Conservation (phyloP, 352 stramenopile genomes). For the Peronospora tabacina region DNA sequence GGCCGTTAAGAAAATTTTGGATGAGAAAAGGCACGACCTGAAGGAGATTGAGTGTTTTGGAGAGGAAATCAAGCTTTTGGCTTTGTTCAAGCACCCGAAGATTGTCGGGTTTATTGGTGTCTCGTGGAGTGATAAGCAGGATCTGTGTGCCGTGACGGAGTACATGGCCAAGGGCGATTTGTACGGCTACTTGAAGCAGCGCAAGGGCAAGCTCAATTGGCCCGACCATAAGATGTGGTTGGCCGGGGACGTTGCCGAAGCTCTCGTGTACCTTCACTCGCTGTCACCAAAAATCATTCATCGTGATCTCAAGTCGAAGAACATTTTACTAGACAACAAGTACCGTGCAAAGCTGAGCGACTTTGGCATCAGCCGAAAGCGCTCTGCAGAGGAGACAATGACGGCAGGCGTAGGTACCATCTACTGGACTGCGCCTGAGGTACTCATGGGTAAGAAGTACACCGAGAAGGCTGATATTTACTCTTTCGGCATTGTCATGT, state of each 20-base stretch:
- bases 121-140: slow-evolving; percentile 41
- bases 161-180: slow-evolving; percentile 49
- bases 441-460: slow-evolving; percentile 75
- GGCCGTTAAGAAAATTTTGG: slow-evolving; percentile 75
- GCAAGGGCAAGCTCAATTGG: slow-evolving; percentile 26
- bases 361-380: slow-evolving; percentile 68
- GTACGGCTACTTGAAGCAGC: slow-evolving; percentile 28
- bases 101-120: slow-evolving; percentile 45
- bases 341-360: slow-evolving; percentile 59
- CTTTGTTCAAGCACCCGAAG: slow-evolving; percentile 41
- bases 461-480: slow-evolving; percentile 76
- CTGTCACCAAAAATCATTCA: slow-evolving; percentile 78
- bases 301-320: slow-evolving; percentile 78
- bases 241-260: slow-evolving; percentile 58
- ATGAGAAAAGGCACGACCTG: slow-evolving; percentile 69
- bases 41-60: slow-evolving; percentile 76
- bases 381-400: slow-evolving; percentile 70
- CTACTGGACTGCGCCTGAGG: slow-evolving; percentile 73
- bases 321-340: slow-evolving; percentile 39
- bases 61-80: slow-evolving; percentile 46
- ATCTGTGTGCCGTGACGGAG: slow-evolving; percentile 45
- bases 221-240: slow-evolving; percentile 30
- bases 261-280: slow-evolving; percentile 76
- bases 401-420: slow-evolving; percentile 75
- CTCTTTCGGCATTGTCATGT: slow-evolving; percentile 79